Base-by-base conservation (phyloP, 352 stramenopile genomes). In the Phytophthora niederhauseri region DNA sequence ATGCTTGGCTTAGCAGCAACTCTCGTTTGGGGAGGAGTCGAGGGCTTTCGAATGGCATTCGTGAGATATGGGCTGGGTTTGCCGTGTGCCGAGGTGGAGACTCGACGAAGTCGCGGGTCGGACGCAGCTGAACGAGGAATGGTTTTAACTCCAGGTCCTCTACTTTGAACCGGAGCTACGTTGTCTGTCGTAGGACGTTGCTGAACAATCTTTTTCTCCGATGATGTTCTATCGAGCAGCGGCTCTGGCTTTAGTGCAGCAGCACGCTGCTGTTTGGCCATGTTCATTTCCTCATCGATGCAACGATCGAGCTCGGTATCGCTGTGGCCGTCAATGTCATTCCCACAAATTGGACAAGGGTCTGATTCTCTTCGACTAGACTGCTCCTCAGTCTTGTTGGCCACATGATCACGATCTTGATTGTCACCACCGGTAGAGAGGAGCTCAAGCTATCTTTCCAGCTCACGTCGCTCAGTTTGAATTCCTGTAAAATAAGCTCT, bases 281-380 rank as follows among this genome's bases (percentile, higher is more conserved):
- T 64, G 8, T 75, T 52, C 15, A 72, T 75, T 51, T 92, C 83
- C n/a, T 76, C 56, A 24, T 86, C 83, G 12, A 92, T 90, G 46
- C 83, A 92, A 2, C 19, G 56, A 62, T 92, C 83, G 2, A 92
- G 64, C 17, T 87, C 81, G 3, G 64, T 61, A 60, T 92, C 83
- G 7, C 30, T 88, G 55, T 92, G 83, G 50, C 83, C 62, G 55
- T 92, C 83, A 12, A 92, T 92, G 4, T 75, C 58, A 6, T 68
- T 72, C 2, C 64, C 66, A 60, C 83, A 92, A 4, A 92, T 82
- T 7, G 83, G 83, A 36, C 83, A 92, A 12, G 69, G 36, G 0
- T 87, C 80, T 51, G 81, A 75, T 19, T 80, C 73, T 24, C 52
- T 61, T 41, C 19, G 28, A 9, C 19, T 19, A 41, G 6, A 24